Percentiles rank a stretch among this genome's conserved stretches.
These are phyloP conservation scores for Pseudisothecium myosuroides DNA, from an alignment of 225 moss, liverwort and hornwort species.

Conservation along the genomic window DNA sequence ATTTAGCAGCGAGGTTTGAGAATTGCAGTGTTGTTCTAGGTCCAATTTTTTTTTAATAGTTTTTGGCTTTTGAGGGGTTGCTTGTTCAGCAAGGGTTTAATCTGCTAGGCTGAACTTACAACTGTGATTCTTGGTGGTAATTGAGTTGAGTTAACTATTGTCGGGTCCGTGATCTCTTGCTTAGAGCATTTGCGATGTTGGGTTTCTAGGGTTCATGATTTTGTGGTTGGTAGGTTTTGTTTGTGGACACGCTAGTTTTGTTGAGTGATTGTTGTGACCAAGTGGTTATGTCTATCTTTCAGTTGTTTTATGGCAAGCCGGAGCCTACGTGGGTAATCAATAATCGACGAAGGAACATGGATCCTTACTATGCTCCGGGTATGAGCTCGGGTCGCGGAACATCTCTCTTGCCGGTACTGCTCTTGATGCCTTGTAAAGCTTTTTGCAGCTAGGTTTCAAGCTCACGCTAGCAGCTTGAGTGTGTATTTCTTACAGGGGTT, in stretches of 20 bases:
- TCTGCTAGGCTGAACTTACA: no score
- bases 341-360: conserved; percentile 12
- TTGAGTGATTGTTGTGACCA: neutral
- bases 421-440: neutral
- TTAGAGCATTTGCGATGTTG: neutral
- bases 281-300: neutral
- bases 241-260: neutral
- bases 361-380: conserved; percentile 12
- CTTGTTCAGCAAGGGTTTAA: neutral
- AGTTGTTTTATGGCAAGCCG: conserved; percentile 43
- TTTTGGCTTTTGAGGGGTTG: neutral
- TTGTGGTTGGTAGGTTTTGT: neutral
- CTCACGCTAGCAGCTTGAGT: neutral
- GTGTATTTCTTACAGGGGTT: neutral
- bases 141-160: neutral
- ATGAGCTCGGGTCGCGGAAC: neutral
- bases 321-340: conserved; percentile 31
- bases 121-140: neutral
- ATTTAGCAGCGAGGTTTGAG: neutral
- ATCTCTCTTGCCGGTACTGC: conserved; percentile 16
- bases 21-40: neutral
- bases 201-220: neutral
- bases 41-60: neutral
- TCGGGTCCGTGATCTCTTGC: neutral
- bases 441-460: neutral